Percentiles rank a stretch among this genome's conserved stretches.
phyloP scores from a whole-genome alignment of 2,329 filamentous ascomycete species.

The Trichoderma atroviride region DNA sequence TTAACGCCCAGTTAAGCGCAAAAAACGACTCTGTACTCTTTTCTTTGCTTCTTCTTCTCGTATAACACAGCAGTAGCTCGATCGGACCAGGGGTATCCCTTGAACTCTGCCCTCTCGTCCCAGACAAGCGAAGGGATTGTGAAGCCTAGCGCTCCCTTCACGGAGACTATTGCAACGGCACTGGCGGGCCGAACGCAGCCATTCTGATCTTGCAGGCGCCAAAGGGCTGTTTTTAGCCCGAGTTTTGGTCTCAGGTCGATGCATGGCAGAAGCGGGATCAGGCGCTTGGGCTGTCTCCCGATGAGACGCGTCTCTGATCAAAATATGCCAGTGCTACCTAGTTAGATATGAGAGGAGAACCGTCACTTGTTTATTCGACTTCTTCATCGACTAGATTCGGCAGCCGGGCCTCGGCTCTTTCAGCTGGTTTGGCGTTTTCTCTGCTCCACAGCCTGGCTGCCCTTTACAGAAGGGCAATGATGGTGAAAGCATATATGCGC shows the following conservation, averaged over 20 bases:
- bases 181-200: constrained; percentile 11
- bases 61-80: background rate
- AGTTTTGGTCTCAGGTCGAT: constrained; percentile 16
- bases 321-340: background rate
- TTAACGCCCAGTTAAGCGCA: background rate
- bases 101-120: background rate
- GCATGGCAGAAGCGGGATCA: background rate
- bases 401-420: background rate
- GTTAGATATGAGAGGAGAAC: background rate
- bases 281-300: background rate
- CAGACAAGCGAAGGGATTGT: constrained; percentile 10
- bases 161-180: constrained; percentile 10
- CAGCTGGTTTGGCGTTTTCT: background rate
- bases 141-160: constrained; percentile 8
- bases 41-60: background rate
- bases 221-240: background rate
- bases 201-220: constrained; percentile 1
- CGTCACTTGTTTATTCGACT: background rate
- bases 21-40: background rate
- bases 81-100: constrained; percentile 1
- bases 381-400: background rate
- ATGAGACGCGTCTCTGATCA: constrained; percentile 1
- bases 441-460: background rate
- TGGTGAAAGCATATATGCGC: background rate
- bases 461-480: background rate